Conservation (phyloP, 768 basidiomycete species). For the Lactarius sanguifluus region DNA sequence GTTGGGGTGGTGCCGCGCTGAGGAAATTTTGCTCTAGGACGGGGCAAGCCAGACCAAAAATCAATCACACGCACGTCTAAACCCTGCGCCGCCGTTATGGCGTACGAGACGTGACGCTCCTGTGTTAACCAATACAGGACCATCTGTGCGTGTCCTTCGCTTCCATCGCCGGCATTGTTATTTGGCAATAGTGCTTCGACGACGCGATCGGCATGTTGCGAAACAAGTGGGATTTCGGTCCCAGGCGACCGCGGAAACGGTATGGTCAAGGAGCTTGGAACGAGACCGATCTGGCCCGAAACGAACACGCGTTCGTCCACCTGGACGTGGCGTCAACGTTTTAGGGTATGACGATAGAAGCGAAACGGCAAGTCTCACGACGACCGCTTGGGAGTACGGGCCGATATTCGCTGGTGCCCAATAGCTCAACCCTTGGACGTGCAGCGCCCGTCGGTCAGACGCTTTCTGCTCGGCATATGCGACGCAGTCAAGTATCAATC, state of each 20-base stretch:
- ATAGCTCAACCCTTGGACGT: conserved; percentile 95
- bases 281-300: conserved; percentile 92
- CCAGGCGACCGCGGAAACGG: conserved; percentile 59
- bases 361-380: conserved; percentile 47
- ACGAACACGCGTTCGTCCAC: conserved; percentile 76
- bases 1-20: conserved; percentile 39
- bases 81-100: conserved; percentile 42
- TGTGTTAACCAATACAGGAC: conserved; percentile 73
- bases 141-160: conserved; percentile 62
- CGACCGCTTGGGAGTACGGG: conserved; percentile 93
- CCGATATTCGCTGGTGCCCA: conserved; percentile 99
- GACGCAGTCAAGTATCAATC: conserved; percentile 75
- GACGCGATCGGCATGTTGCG: conserved; percentile 80
- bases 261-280: conserved; percentile 70
- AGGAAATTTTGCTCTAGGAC: neutral
- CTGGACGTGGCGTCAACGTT: conserved; percentile 40
- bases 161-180: conserved; percentile 49
- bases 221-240: conserved; percentile 67
- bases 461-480: conserved; percentile 52
- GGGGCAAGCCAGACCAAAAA: neutral
- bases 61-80: conserved; percentile 13
- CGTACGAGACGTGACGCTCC: conserved; percentile 39
- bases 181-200: conserved; percentile 58
- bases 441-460: conserved; percentile 67
- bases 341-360: neutral